These are phyloP conservation scores for Adansonia digitata DNA, from an alignment of 345 rosid species.

Conservation along the genomic window DNA sequence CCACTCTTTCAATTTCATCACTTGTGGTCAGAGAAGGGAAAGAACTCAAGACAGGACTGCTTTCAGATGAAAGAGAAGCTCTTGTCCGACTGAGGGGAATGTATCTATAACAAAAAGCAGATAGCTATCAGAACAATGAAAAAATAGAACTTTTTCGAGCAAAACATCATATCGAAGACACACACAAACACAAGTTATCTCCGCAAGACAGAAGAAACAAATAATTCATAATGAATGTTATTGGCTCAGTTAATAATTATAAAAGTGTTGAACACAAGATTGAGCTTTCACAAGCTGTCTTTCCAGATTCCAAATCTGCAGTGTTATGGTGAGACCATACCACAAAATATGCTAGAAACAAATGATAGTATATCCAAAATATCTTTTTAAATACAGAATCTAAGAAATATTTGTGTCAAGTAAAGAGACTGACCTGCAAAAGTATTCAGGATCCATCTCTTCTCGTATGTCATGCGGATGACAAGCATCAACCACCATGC, in stretches of 20 bases:
- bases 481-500: slow-evolving; percentile 92
- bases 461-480: slow-evolving; percentile 86
- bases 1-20: slow-evolving; percentile 52
- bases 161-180: background rate
- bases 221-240: background rate
- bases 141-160: background rate
- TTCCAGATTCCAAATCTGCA: background rate
- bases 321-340: background rate
- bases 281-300: background rate
- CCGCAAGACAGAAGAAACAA: background rate
- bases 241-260: background rate
- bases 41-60: slow-evolving; percentile 31
- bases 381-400: background rate
- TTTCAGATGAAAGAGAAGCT: slow-evolving; percentile 33
- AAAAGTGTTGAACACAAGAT: background rate
- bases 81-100: slow-evolving; percentile 61
- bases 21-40: slow-evolving; percentile 42
- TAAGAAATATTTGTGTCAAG: slow-evolving; percentile 4
- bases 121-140: background rate
- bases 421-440: slow-evolving; percentile 53
- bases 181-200: background rate
- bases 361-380: background rate
- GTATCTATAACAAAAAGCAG: slow-evolving; percentile 51
- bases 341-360: background rate
- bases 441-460: slow-evolving; percentile 73